Percentiles rank a stretch among this genome's conserved stretches.
Evolutionary conservation across 768 basidiomycete species (phyloP).

Genomic region (Tremella mesenterica): DNA sequence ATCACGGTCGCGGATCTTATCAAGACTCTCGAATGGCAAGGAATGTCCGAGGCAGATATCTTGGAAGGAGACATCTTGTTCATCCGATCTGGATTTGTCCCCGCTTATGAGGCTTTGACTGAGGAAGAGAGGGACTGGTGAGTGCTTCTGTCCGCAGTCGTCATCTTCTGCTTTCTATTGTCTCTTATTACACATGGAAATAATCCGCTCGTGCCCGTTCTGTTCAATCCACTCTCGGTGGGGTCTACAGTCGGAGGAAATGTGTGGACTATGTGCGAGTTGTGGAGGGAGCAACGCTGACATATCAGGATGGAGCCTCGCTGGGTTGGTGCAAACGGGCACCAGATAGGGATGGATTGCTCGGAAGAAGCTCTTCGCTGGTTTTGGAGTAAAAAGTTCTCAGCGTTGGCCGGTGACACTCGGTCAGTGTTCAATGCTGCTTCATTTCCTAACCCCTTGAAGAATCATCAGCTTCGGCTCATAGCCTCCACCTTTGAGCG

Average conservation of each 20-base stretch:
- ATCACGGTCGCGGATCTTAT: neutral
- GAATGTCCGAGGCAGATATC: neutral
- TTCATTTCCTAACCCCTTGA: too few species aligned
- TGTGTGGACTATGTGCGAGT: too few species aligned
- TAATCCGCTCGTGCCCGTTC: too few species aligned
- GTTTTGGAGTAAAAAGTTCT: neutral
- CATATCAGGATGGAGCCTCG: neutral
- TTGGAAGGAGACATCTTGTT: slow-evolving; percentile 3
- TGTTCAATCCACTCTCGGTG: too few species aligned
- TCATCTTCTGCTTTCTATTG: neutral
- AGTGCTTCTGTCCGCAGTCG: too few species aligned
- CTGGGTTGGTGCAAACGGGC: neutral
- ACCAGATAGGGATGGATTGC: neutral
- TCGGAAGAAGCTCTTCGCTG: neutral
- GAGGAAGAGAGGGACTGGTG: neutral
- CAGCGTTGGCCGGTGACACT: neutral
- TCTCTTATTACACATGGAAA: too few species aligned
- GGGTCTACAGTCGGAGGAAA: too few species aligned
- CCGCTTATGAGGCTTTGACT: neutral
- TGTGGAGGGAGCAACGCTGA: too few species aligned
- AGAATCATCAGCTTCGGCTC: too few species aligned
- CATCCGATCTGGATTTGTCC: neutral
- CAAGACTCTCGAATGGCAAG: neutral
- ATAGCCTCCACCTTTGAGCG: too few species aligned
- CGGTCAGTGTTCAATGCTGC: neutral